Base-by-base conservation (phyloP, 2,329 filamentous ascomycete species). In the Colletotrichum phormii region DNA sequence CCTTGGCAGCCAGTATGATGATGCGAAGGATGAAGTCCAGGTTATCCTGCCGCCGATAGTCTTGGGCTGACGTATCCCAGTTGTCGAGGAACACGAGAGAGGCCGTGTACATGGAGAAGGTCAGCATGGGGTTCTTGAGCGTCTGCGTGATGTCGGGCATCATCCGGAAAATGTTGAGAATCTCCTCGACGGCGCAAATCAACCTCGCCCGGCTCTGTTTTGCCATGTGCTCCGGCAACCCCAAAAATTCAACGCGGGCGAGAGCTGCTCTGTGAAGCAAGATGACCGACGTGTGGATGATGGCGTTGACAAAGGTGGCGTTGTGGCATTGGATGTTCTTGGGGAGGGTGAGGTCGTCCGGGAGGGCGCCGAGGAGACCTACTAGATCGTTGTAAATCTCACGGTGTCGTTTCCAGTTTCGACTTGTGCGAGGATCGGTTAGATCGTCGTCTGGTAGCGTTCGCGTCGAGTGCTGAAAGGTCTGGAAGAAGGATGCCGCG, bases 31-130 rank as follows among this genome's bases (percentile, higher is more conserved):
- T 83, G 74, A 93, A 94, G 74, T 91, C 88, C 35, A 94, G 83
- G 3, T 91, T 92, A 2, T 90, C 87, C 72, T 83, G 76, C 2
- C 55, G 54, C 2, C 18, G 31, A 72, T 83, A 75, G 12, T 77
- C 79, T 11, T 61, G 51, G 0, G 35, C 54, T 2, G 93, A 90
- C n/a, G 90, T 86, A 0, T 89, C 88, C 51, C 88, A 89, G 75
- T 91, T 90, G 75, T 94, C 91, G 1, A 94, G 86, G 74, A 94
- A 94, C 0, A 94, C 92, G 31, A 90, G 87, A 13, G 91, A 90
- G 9, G 92, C 90, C 61, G 94, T 91, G 77, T 93, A 94, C 7
- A 94, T 84, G 75, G 91, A 92, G 80, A 94, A 94, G 0, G 90
- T 89, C 75, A 93, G 87, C 79, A 94, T 92, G 0, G 92, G 91